A percentile compares a stretch with the other conserved stretches of the same genome.
Evolutionary conservation across 2,329 filamentous ascomycete genomes (phyloP).

Genomic region (Ophiocordyceps polyrhachis-furcata): DNA sequence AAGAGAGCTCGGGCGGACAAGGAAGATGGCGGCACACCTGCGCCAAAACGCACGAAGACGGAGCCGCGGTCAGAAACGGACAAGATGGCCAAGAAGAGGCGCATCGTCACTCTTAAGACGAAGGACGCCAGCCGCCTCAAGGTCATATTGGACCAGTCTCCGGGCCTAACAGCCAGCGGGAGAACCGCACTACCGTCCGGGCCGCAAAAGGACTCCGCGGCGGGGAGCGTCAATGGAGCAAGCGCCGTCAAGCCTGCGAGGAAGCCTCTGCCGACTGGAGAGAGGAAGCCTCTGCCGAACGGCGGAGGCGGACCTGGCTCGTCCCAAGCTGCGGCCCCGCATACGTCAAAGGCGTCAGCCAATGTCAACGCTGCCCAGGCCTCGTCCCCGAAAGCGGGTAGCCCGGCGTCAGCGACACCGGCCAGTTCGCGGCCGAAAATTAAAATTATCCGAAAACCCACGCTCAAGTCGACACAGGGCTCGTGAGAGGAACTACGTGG

Average conservation of each 20-base stretch:
- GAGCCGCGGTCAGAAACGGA: conserved; percentile 9
- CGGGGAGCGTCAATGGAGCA: conserved; percentile 9
- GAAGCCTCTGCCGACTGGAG: conserved; percentile 17
- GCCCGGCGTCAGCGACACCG: conserved; percentile 8
- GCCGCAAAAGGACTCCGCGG: conserved; percentile 9
- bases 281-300: conserved; percentile 15
- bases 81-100: conserved; percentile 11
- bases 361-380: conserved; percentile 7
- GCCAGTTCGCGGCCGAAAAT: conserved; percentile 15
- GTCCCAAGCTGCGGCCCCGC: conserved; percentile 6
- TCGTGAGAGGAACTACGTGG: neutral
- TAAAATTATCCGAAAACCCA: conserved; percentile 19
- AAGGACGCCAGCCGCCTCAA: conserved; percentile 16
- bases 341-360: conserved; percentile 10
- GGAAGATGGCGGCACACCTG: conserved; percentile 15
- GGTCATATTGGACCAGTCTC: conserved; percentile 13
- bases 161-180: conserved; percentile 6
- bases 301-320: conserved; percentile 8
- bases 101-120: conserved; percentile 19
- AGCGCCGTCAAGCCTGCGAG: conserved; percentile 16
- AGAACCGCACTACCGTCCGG: conserved; percentile 16
- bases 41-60: conserved; percentile 20
- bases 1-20: conserved; percentile 21
- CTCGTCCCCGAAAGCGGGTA: conserved; percentile 8
- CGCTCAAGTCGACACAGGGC: conserved; percentile 7